Evolutionary conservation across 2,329 filamentous ascomycete species (phyloP).

Genomic region (Trichoderma pleuroti): DNA sequence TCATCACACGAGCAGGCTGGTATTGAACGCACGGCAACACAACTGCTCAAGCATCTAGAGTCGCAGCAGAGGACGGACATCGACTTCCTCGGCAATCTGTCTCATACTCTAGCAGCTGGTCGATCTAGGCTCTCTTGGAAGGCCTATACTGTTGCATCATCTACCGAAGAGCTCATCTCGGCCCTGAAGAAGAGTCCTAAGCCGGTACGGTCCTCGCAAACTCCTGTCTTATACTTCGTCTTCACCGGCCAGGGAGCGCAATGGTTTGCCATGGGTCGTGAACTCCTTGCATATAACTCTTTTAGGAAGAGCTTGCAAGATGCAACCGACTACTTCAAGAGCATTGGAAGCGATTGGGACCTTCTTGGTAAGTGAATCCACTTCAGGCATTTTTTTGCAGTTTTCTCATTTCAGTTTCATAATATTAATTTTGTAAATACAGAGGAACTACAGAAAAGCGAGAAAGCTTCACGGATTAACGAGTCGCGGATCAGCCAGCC

Average conservation of each 20-base stretch:
- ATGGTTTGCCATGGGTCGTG: background rate
- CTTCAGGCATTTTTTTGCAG: no score
- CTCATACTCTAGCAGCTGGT: no score
- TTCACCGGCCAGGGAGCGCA: constrained; percentile 12
- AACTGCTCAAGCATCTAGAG: no score
- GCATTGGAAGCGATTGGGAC: background rate
- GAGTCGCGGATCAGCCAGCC: background rate
- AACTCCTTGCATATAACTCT: background rate
- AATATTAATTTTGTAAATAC: no score
- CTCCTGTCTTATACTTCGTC: background rate
- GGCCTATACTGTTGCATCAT: no score
- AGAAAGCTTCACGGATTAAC: background rate
- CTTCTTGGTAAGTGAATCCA: background rate
- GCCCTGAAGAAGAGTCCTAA: background rate
- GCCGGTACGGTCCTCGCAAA: background rate
- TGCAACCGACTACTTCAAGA: background rate
- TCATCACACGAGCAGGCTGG: no score
- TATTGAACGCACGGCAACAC: no score
- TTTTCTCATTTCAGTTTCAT: no score
- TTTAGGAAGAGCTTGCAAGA: background rate
- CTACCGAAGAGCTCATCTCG: background rate
- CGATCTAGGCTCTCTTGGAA: no score
- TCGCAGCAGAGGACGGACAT: no score
- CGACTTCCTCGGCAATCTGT: no score
- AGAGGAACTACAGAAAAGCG: background rate